Evolutionary conservation across 2,329 filamentous ascomycete genomes (phyloP).

Genomic region (Boeremia lycopersici): DNA sequence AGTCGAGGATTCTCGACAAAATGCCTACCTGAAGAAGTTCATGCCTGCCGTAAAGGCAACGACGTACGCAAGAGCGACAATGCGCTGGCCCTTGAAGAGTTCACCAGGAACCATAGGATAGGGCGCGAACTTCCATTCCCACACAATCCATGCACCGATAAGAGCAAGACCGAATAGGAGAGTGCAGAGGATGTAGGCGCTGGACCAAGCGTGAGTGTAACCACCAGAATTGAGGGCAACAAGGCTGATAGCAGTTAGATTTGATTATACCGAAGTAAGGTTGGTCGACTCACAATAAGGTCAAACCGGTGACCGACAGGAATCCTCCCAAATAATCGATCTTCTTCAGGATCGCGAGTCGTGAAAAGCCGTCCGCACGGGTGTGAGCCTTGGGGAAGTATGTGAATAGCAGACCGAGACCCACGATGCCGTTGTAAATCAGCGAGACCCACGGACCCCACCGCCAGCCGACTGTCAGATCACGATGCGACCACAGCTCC

Average conservation of each 20-base stretch:
- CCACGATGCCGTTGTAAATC: slow-evolving; percentile 41
- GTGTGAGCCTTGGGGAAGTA: slow-evolving; percentile 43
- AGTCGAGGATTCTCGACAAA: not conserved
- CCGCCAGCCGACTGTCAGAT: slow-evolving; percentile 36
- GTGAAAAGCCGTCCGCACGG: slow-evolving; percentile 41
- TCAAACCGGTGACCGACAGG: slow-evolving; percentile 41
- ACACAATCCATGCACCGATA: slow-evolving; percentile 43
- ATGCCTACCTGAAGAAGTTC: slow-evolving; percentile 34
- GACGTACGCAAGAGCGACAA: slow-evolving; percentile 39
- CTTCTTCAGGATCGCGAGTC: slow-evolving; percentile 35
- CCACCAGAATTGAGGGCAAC: slow-evolving; percentile 50
- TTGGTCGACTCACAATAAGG: slow-evolving; percentile 33
- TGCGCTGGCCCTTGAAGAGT: slow-evolving; percentile 42
- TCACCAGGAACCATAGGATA: slow-evolving; percentile 50
- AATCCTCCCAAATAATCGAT: slow-evolving; percentile 42
- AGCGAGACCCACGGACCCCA: slow-evolving; percentile 45
- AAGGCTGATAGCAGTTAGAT: slow-evolving; percentile 30
- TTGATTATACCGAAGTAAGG: not conserved
- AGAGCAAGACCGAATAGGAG: slow-evolving; percentile 46
- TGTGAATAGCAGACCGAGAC: slow-evolving; percentile 36
- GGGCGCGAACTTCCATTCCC: slow-evolving; percentile 47
- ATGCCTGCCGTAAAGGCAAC: slow-evolving; percentile 46
- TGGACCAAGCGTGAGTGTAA: slow-evolving; percentile 48
- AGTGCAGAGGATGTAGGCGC: slow-evolving; percentile 45
- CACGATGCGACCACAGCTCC: slow-evolving; percentile 36